Evolutionary conservation across 306 rosid genomes (phyloP), one percentile per base, ranked within the genome.

Genomic region (Arachis stenosperma): DNA sequence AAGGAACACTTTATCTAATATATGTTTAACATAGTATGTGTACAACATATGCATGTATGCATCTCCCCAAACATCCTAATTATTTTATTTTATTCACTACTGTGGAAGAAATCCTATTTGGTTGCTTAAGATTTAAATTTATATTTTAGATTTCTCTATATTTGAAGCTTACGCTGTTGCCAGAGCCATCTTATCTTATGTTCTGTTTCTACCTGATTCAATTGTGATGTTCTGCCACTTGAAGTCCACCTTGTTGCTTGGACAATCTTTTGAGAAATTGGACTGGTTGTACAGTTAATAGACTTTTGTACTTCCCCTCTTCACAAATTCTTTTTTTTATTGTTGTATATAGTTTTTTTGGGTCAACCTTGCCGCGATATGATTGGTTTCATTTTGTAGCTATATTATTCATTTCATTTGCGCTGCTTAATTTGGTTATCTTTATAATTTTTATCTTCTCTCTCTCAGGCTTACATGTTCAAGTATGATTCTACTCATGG

Each of bases 401-500:
- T 9, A 2, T 10, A 74, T 74, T 39, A 15, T 44, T 9, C 33
- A 60, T 33, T 67, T 42, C 13, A 53, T 3, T 52, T 55, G 12
- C 12, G 29, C 22, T 6, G 5, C 37, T 33, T 33, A 4, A 33
- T 33, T 33, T 4, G 4, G 37, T 33, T 33, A 33, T 33, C 81
- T 58, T 17, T 67, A 61, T 43, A 30, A 27, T 72, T 36, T 13
- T 68, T 46, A 39, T 69, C 75, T 63, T 63, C 7, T 54, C 44
- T 30, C 70, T 69, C 84, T 37, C 72, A 91, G 99, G 97, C 99
- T 33, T 94, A 94, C 88, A 91, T 94, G 99, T 84, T 94, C 39
- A 94, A 94, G 83, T 94, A 88, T 43, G 99, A 94, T 73, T 91
- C 99, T 70, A 91, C 97, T 42, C 99, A 94, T 83, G 96, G 99